phyloP scores from a whole-genome alignment of 2,329 filamentous ascomycete species.

The Aureobasidium melanogenum region DNA sequence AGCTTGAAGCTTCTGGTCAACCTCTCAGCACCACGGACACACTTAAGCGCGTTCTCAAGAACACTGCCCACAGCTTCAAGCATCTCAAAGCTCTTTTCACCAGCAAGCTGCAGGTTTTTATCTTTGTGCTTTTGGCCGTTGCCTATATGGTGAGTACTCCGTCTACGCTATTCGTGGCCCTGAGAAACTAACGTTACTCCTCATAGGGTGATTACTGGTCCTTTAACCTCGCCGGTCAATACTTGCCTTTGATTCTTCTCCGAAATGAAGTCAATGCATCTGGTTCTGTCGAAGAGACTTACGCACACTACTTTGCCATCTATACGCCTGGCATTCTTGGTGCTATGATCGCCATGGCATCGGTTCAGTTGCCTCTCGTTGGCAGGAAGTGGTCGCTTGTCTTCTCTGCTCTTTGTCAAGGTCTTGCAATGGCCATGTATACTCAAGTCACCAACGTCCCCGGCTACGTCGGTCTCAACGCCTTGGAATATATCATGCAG shows the following conservation, averaged over 20 bases:
- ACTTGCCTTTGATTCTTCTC: slow-evolving; percentile 43
- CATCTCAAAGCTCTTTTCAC: slow-evolving; percentile 7
- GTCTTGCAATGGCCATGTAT: slow-evolving; percentile 37
- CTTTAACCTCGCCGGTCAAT: slow-evolving; percentile 19
- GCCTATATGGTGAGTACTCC: slow-evolving; percentile 24
- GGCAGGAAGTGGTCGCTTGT: slow-evolving; percentile 40
- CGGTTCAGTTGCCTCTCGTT: slow-evolving; percentile 24
- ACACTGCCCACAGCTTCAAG: slow-evolving; percentile 6
- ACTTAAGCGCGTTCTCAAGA: neutral
- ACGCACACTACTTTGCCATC: slow-evolving; percentile 46
- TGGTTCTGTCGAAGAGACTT: slow-evolving; percentile 34
- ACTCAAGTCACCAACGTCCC: slow-evolving; percentile 36
- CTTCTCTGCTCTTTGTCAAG: slow-evolving; percentile 35
- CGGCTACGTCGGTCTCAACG: slow-evolving; percentile 41
- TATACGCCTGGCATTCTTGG: slow-evolving; percentile 45
- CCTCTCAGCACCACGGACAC: neutral
- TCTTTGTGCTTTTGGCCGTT: slow-evolving; percentile 18
- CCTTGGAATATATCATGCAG: slow-evolving; percentile 47
- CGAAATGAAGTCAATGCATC: slow-evolving; percentile 38
- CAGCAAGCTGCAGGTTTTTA: slow-evolving; percentile 8
- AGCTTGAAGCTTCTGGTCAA: neutral
- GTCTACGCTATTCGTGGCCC: neutral
- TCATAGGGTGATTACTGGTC: slow-evolving; percentile 7
- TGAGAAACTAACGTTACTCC: neutral
- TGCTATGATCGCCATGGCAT: slow-evolving; percentile 36